Evolutionary conservation across 805 yeast species (phyloP).

Genomic region (Myxozyma geophila): DNA sequence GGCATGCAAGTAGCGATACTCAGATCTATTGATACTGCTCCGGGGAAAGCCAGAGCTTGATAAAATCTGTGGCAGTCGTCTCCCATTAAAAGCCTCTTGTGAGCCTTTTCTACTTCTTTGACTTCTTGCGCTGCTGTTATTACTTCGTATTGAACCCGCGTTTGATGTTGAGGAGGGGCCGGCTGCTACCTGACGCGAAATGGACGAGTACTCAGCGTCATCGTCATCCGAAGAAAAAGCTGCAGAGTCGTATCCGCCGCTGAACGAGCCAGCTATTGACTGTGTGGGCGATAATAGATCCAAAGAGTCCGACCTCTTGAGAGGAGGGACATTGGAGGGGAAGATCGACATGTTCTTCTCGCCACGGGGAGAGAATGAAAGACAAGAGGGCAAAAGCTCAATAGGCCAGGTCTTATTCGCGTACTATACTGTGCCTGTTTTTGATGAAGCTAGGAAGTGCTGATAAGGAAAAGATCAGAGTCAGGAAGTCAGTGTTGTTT

Average conservation of each 20-base stretch:
- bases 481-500: background rate
- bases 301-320: conserved; percentile 33
- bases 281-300: conserved; percentile 35
- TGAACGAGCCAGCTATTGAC: conserved; percentile 29
- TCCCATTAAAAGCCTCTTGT: conserved; percentile 10
- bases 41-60: conserved; percentile 20
- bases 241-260: conserved; percentile 24
- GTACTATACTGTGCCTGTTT: background rate
- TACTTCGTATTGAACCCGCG: background rate
- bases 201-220: conserved; percentile 23
- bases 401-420: background rate
- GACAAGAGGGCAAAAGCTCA: background rate
- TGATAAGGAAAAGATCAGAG: background rate
- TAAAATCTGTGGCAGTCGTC: conserved; percentile 20
- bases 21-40: conserved; percentile 32
- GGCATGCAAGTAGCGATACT: conserved; percentile 33
- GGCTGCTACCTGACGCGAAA: conserved; percentile 27
- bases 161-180: background rate
- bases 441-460: background rate
- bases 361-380: background rate
- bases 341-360: conserved; percentile 2
- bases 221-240: conserved; percentile 29
- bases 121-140: conserved; percentile 6
- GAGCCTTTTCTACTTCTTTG: background rate
- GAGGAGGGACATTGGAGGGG: background rate